phyloP scores from a whole-genome alignment of 1,284 basidiomycete species.

The Tilletia setariae region DNA sequence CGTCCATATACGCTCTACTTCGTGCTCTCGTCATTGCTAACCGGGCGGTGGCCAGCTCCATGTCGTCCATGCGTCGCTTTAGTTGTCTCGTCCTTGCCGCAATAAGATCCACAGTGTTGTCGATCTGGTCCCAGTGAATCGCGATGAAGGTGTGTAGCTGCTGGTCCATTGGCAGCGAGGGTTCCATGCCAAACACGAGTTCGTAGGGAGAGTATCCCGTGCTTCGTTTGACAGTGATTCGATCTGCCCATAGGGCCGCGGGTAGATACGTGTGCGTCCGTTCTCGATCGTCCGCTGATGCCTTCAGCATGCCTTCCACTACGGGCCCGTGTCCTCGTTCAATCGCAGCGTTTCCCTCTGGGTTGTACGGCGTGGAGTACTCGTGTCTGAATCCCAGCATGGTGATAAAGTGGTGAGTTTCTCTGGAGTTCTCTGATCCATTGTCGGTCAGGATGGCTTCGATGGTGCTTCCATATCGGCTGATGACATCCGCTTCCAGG shows the following conservation, averaged over 20 bases:
- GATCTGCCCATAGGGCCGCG: neutral
- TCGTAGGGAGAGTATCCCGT: neutral
- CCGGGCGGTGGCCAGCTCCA: neutral
- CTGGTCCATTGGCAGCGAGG: neutral
- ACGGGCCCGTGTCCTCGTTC: neutral
- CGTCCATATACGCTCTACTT: neutral
- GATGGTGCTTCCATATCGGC: neutral
- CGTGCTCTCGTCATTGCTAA: neutral
- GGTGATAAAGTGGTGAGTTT: neutral
- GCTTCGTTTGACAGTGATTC: neutral
- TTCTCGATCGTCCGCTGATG: neutral
- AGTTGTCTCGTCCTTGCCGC: neutral
- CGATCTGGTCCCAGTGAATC: neutral
- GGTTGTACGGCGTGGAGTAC: neutral
- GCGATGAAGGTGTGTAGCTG: neutral
- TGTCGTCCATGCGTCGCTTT: neutral
- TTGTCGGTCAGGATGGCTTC: neutral
- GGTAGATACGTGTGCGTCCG: neutral
- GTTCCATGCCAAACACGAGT: slow-evolving; percentile 2
- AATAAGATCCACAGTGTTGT: neutral
- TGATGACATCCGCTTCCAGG: neutral
- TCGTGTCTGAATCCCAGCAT: neutral
- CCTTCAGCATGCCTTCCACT: neutral
- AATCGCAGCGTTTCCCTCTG: neutral
- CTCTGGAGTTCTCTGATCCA: neutral